These are phyloP conservation scores for Neonectria sp. DNA, from an alignment of 2,329 filamentous ascomycete species.

Conservation along the genomic window DNA sequence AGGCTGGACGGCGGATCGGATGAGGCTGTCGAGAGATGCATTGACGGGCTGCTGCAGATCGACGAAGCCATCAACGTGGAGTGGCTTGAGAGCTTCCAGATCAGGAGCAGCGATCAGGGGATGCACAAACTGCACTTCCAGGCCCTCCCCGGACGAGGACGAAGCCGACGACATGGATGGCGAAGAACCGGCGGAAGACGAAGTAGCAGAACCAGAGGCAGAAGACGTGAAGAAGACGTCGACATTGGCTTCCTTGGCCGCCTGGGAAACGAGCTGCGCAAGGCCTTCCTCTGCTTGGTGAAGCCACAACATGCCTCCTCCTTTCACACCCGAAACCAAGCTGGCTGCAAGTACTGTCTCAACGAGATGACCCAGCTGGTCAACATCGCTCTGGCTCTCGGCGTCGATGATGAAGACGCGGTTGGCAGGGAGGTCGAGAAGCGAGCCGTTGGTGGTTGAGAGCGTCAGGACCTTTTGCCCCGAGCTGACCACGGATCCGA, in stretches of 20 bases:
- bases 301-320: background rate
- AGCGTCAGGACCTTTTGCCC: background rate
- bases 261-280: conserved; percentile 2
- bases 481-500: background rate
- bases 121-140: conserved; percentile 5
- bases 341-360: background rate
- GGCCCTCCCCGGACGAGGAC: background rate
- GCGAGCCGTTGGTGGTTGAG: background rate
- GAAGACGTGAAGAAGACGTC: conserved; percentile 9
- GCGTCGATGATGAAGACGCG: background rate
- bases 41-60: background rate
- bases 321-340: background rate
- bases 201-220: background rate
- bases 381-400: background rate
- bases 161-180: background rate
- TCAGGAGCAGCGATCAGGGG: conserved; percentile 1
- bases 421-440: background rate
- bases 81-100: conserved; percentile 1
- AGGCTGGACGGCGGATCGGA: background rate
- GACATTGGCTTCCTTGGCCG: conserved; percentile 3
- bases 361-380: background rate
- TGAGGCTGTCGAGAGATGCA: background rate
- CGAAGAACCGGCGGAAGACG: background rate
- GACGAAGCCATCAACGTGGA: background rate
- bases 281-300: background rate